phyloP scores from a whole-genome alignment of 2,329 filamentous ascomycete species.

The Pleomassaria siparia region DNA sequence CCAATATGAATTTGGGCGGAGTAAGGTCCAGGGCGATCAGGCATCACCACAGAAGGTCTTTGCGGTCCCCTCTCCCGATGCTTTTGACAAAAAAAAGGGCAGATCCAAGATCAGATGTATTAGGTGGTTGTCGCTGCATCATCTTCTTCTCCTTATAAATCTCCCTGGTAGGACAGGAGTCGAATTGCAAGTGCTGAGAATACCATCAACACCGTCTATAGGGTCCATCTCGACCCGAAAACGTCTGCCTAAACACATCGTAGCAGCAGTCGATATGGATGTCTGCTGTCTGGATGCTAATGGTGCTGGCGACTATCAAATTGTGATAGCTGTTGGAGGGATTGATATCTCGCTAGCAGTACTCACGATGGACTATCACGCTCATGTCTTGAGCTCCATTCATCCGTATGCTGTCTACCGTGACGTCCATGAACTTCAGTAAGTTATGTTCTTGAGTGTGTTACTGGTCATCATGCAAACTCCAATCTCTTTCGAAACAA shows the following conservation, averaged over 20 bases:
- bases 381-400: conserved; percentile 48
- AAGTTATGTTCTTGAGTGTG: neutral
- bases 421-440: conserved; percentile 57
- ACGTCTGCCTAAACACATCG: conserved; percentile 67
- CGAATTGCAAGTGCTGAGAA: conserved; percentile 58
- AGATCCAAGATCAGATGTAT: conserved; percentile 58
- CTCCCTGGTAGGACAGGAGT: conserved; percentile 56
- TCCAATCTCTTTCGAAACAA: neutral
- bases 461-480: neutral
- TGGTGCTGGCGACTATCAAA: conserved; percentile 68
- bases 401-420: conserved; percentile 54
- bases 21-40: conserved; percentile 37
- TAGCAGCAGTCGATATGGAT: conserved; percentile 76
- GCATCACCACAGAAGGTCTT: conserved; percentile 32
- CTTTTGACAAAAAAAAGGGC: conserved; percentile 39
- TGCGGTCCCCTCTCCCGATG: conserved; percentile 30
- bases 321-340: conserved; percentile 76
- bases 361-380: conserved; percentile 74
- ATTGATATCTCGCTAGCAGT: conserved; percentile 78
- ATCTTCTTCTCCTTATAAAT: conserved; percentile 60
- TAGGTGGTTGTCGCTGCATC: conserved; percentile 57
- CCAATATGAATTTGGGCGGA: conserved; percentile 50
- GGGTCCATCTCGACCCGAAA: conserved; percentile 53
- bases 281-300: conserved; percentile 67
- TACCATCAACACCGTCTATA: conserved; percentile 52